phyloP scores from a whole-genome alignment of 129 eudicot genomes.

The Helianthus tuberosus region DNA sequence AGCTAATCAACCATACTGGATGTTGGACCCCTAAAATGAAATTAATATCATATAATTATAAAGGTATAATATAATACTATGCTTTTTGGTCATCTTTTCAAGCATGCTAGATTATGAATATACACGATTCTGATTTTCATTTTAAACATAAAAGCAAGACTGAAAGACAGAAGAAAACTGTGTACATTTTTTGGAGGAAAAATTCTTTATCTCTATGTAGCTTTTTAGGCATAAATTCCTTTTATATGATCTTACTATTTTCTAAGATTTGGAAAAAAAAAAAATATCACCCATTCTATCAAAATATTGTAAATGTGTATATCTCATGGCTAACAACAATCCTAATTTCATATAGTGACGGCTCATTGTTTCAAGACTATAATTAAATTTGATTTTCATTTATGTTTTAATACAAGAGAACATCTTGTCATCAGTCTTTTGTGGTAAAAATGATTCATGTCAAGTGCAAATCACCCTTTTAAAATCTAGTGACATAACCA shows the following conservation, averaged over 20 bases:
- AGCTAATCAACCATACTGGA: conserved; percentile 18
- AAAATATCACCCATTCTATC: not conserved
- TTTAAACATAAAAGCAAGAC: not conserved
- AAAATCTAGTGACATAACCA: conserved; percentile 29
- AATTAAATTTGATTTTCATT: too few relatives aligned
- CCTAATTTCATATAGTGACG: not conserved
- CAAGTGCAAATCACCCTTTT: conserved; percentile 2
- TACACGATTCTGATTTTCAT: not conserved
- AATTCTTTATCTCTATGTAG: not conserved
- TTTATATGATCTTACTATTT: not conserved
- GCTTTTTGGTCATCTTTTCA: not conserved
- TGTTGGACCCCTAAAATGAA: conserved; percentile 29
- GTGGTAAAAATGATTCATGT: conserved; percentile 10
- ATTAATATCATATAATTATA: conserved; percentile 16
- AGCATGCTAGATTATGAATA: not conserved
- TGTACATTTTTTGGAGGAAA: conserved; percentile 3
- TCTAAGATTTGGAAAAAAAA: not conserved
- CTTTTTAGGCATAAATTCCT: not conserved
- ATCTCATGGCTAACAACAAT: not conserved
- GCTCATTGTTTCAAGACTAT: too few relatives aligned
- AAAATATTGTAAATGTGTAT: not conserved
- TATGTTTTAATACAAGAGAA: not conserved
- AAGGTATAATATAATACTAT: not conserved
- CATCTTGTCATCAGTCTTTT: not conserved
- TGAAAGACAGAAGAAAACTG: not conserved